Conservation (phyloP, 139 green algal species). For the Closterium sp. region DNA sequence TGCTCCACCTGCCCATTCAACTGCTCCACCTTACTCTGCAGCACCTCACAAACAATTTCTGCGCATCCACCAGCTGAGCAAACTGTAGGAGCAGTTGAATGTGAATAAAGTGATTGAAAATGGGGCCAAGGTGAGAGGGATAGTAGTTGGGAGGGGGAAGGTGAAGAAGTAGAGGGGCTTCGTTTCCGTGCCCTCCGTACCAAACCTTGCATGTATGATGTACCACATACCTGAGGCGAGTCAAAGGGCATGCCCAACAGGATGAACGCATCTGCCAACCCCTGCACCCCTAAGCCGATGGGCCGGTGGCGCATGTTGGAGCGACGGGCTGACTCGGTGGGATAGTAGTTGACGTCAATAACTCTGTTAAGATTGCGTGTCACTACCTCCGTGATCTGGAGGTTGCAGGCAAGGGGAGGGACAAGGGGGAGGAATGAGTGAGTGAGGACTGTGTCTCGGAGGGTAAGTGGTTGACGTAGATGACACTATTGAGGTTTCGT, state of each 20-base stretch:
- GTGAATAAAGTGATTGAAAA: too few species aligned
- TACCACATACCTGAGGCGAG: conserved; percentile 52
- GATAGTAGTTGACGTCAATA: conserved; percentile 99
- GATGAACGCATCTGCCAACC: conserved; percentile 95
- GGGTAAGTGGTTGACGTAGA: conserved; percentile 98
- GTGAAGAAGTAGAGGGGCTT: too few species aligned
- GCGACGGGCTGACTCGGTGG: conserved; percentile 74
- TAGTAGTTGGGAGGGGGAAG: too few species aligned
- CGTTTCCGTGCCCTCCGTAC: too few species aligned
- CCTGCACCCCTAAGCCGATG: conserved; percentile 94
- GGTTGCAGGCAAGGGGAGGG: not conserved
- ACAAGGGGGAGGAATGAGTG: too few species aligned
- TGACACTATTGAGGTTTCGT: conserved; percentile 96
- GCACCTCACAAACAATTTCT: too few species aligned
- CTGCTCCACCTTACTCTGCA: too few species aligned
- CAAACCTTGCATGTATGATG: too few species aligned
- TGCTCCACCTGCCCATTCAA: too few species aligned
- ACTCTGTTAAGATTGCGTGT: conserved; percentile 97
- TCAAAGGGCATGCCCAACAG: conserved; percentile 96
- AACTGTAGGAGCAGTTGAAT: too few species aligned
- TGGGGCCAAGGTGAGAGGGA: too few species aligned
- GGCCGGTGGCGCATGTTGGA: conserved; percentile 95
- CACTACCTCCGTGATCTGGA: conserved; percentile 57
- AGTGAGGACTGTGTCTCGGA: conserved; percentile 55
- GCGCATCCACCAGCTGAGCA: too few species aligned